phyloP scores from a whole-genome alignment of 805 yeast species.

The Pichia heedii region DNA sequence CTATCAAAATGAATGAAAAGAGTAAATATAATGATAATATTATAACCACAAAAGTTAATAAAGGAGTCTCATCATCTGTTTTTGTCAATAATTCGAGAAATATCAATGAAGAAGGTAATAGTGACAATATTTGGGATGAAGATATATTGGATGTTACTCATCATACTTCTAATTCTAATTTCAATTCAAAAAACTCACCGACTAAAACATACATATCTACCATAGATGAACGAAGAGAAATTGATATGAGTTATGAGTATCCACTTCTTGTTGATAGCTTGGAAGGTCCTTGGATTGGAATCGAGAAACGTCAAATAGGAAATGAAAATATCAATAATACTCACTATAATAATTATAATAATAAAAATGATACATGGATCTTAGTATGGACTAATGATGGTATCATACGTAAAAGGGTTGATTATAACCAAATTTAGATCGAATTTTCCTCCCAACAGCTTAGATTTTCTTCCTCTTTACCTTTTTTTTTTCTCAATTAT shows the following conservation, averaged over 20 bases:
- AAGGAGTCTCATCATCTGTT: background rate
- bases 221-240: constrained; percentile 71
- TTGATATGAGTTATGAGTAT: constrained; percentile 63
- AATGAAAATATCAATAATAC: too few relatives aligned
- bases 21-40: background rate
- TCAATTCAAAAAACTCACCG: background rate
- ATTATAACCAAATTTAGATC: background rate
- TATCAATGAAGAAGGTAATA: constrained; percentile 6
- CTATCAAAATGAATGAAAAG: constrained; percentile 46
- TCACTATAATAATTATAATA: constrained; percentile 27
- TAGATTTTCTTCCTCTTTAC: too few relatives aligned
- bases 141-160: background rate
- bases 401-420: constrained; percentile 8
- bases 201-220: constrained; percentile 30
- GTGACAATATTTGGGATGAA: constrained; percentile 8
- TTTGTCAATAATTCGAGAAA: background rate
- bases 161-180: background rate
- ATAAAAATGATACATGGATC: constrained; percentile 11
- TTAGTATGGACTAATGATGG: constrained; percentile 37
- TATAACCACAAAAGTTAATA: too few relatives aligned
- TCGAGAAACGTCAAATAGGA: constrained; percentile 30
- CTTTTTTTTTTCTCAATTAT: background rate
- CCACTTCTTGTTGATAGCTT: constrained; percentile 61
- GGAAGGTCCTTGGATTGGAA: constrained; percentile 80
- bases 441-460: too few relatives aligned